Percentiles rank a stretch among this genome's conserved stretches.
These are phyloP conservation scores for sorghum (Sorghum bicolor) DNA, from an alignment of 176 grass and related monocot genomes.

Conservation along the genomic window Sorghum_bicolor_NCBIv3 NC_012872.2:63383501-63384000, in stretches of 20 bases:
- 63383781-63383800: background rate
- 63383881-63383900: slow-evolving; percentile 67
- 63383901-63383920: slow-evolving; percentile 67
- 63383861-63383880: slow-evolving; percentile 97
- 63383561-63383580: slow-evolving; percentile 26
- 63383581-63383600: background rate
- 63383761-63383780: slow-evolving; percentile 20
- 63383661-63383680: slow-evolving; percentile 94
- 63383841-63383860: background rate
- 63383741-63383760: slow-evolving; percentile 12
- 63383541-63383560: background rate
- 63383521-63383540: slow-evolving; percentile 90
- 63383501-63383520: slow-evolving; percentile 89
- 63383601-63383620: background rate
- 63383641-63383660: slow-evolving; percentile 96
- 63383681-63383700: slow-evolving; percentile 95
- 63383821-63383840: background rate
- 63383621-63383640: slow-evolving; percentile 23
- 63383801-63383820: background rate
- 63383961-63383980: background rate
- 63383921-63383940: slow-evolving; percentile 53
- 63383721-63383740: background rate
- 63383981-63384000: slow-evolving; percentile 34
- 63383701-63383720: slow-evolving; percentile 84
- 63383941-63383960: slow-evolving; percentile 24